phyloP scores from a whole-genome alignment of 768 basidiomycete species.

The Phaeotremella fagi region DNA sequence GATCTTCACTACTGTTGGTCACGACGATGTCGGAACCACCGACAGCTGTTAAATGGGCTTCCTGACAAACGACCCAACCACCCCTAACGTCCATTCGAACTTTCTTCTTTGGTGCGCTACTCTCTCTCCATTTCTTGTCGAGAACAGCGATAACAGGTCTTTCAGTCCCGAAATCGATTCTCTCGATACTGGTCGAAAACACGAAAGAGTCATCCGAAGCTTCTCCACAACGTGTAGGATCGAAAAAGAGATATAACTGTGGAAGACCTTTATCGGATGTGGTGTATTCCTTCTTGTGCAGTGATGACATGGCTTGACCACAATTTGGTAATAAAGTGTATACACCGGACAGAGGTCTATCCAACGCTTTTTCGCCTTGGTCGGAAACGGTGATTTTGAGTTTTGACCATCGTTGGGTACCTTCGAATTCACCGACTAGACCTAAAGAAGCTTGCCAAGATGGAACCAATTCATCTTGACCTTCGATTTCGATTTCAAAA shows the following conservation, averaged over 20 bases:
- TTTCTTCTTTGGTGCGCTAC: conserved; percentile 50
- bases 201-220: conserved; percentile 74
- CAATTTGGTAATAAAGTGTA: conserved; percentile 79
- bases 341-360: conserved; percentile 73
- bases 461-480: conserved; percentile 62
- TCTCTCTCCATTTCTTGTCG: conserved; percentile 71
- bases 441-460: conserved; percentile 83
- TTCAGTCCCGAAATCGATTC: conserved; percentile 75
- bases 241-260: conserved; percentile 66
- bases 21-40: conserved; percentile 29
- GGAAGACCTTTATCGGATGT: conserved; percentile 55
- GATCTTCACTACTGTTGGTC: conserved; percentile 1
- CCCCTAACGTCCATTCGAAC: conserved; percentile 61
- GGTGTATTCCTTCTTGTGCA: conserved; percentile 62
- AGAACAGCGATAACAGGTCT: conserved; percentile 72
- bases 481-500: conserved; percentile 59
- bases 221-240: conserved; percentile 74
- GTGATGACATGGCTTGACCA: conserved; percentile 76
- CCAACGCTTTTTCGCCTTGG: conserved; percentile 53
- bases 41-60: conserved; percentile 55
- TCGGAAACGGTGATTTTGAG: conserved; percentile 61
- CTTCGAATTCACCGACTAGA: conserved; percentile 62
- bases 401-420: conserved; percentile 63
- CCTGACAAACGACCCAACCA: conserved; percentile 59
- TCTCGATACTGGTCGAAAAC: conserved; percentile 71